phyloP scores from a whole-genome alignment of 2,329 filamentous ascomycete species.

The Leptographium lundbergii region DNA sequence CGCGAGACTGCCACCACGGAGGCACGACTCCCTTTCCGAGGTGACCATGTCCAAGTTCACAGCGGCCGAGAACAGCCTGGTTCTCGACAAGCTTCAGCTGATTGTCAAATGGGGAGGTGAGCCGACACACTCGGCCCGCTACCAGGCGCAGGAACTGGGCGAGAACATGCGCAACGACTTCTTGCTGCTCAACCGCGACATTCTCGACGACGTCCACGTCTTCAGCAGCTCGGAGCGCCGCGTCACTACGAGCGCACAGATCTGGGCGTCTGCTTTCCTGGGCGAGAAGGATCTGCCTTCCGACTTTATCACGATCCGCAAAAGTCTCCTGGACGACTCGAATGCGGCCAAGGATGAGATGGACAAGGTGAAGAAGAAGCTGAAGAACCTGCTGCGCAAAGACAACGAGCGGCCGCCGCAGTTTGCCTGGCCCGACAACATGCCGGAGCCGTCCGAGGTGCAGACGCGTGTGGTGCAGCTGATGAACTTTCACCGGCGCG shows the following conservation, averaged over 20 bases:
- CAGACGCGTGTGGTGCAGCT: constrained; percentile 84
- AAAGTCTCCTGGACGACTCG: constrained; percentile 90
- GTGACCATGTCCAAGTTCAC: constrained; percentile 90
- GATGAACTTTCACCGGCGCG: constrained; percentile 92
- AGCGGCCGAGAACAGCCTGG: constrained; percentile 81
- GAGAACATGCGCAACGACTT: constrained; percentile 94
- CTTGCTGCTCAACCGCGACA: constrained; percentile 81
- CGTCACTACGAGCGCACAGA: constrained; percentile 91
- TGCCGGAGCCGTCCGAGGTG: constrained; percentile 87
- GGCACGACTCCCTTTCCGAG: constrained; percentile 77
- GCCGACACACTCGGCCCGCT: constrained; percentile 90
- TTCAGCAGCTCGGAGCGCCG: constrained; percentile 93
- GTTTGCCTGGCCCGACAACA: constrained; percentile 95
- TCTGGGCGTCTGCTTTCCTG: constrained; percentile 83
- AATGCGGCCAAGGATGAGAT: constrained; percentile 98
- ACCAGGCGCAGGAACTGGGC: constrained; percentile 89
- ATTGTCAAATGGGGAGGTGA: constrained; percentile 99
- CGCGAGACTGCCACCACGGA: constrained; percentile 37
- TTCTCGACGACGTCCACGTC: constrained; percentile 83
- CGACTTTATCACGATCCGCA: constrained; percentile 81
- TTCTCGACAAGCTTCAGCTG: constrained; percentile 89
- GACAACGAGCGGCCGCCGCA: constrained; percentile 89
- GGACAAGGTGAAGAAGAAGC: constrained; percentile 99
- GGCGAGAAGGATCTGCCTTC: constrained; percentile 74
- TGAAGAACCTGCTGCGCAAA: constrained; percentile 82